Base-by-base conservation (phyloP, 345 rosid species). In the Citrus cavaleriei region DNA sequence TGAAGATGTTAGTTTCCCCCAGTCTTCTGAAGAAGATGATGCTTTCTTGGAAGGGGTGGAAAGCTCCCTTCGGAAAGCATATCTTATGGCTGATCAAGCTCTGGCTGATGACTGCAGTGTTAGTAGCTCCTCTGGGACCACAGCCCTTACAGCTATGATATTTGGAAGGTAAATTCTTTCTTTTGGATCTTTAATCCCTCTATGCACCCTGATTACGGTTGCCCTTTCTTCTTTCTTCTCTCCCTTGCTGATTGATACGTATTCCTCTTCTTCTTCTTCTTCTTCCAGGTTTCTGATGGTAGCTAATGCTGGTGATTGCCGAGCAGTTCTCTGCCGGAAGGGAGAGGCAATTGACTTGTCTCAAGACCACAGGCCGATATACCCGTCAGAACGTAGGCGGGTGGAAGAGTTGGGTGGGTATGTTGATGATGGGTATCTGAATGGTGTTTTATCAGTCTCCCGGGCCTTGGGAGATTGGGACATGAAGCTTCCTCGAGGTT, bases 391-490 rank as follows among this genome's bases (percentile, higher is more conserved):
- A 75, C 86, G 85, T 64, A 85, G 60, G 65, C 90, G 98, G 28
- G 95, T 92, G n/a, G 95, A 90, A 87, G 87, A 80, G 16, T 79
- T 83, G n/a, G 98, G 95, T 24, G 93, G 91, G 16, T 89, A 79
- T 77, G 77, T 95, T 1, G 94, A 90, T 24, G 91, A 86, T 13
- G 98, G 92, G 9, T 95, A 91, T 79, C 88, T 95, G 9, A 92
- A 95, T 42, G 95, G 97, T 32, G 84, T 84, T 30, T 68, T 93
- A 81, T 92, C 97, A 10, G 97, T 93, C 46, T 87, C 95, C 2
- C 90, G 98, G 81, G 98, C 98, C 14, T 83, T 93, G 10, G 98
- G 98, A 1, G 98, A 95, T 71, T 95, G 98, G 98, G 93, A 95
- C 85, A 86, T 90, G 93, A 95, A 95, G 85, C 75, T 73, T 42